phyloP scores from a whole-genome alignment of 495 filamentous ascomycete genomes.

The Astrothelium macrocarpum region DNA sequence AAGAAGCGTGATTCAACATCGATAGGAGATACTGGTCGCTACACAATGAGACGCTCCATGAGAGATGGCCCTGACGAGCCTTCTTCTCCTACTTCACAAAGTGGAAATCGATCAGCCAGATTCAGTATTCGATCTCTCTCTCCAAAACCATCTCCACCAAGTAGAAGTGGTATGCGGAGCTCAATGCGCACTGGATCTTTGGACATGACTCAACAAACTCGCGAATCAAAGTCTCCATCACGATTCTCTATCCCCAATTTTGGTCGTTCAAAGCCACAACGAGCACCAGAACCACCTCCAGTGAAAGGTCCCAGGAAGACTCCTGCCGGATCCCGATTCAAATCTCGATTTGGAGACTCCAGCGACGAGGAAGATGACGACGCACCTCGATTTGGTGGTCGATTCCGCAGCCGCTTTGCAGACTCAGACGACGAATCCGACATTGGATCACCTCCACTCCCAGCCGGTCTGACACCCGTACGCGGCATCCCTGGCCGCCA shows the following conservation, averaged over 20 bases:
- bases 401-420: conserved; percentile 64
- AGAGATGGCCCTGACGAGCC: conserved; percentile 29
- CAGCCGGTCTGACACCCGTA: conserved; percentile 44
- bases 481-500: conserved; percentile 54
- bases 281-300: conserved; percentile 21
- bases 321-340: conserved; percentile 30
- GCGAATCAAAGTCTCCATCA: conserved; percentile 18
- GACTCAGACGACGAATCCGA: conserved; percentile 72
- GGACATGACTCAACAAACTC: conserved; percentile 28
- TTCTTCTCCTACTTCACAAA: conserved; percentile 28
- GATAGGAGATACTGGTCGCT: conserved; percentile 23
- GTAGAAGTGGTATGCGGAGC: background rate
- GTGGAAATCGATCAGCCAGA: conserved; percentile 28
- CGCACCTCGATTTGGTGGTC: conserved; percentile 20
- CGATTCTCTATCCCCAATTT: conserved; percentile 27
- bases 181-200: conserved; percentile 10
- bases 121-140: conserved; percentile 39
- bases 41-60: conserved; percentile 49
- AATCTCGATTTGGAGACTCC: conserved; percentile 55
- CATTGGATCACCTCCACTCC: conserved; percentile 16
- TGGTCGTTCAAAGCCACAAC: conserved; percentile 37
- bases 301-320: background rate
- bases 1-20: conserved; percentile 31
- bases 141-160: conserved; percentile 16
- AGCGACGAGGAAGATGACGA: conserved; percentile 64